phyloP scores from a whole-genome alignment of 441 rosid species.

The Pelargonium fulgidum region DNA sequence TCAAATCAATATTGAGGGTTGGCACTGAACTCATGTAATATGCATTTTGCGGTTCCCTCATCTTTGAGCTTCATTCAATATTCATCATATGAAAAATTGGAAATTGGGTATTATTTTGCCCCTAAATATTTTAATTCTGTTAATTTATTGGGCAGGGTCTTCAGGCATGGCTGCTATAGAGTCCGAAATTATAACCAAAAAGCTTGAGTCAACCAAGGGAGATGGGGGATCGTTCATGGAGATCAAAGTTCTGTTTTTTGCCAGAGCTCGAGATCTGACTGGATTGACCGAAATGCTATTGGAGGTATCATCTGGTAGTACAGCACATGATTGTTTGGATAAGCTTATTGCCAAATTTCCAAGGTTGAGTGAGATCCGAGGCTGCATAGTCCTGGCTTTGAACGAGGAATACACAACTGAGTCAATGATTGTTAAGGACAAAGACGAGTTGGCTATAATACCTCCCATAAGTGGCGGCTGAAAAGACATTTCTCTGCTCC shows the following conservation, averaged over 20 bases:
- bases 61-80: background rate
- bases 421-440: constrained; percentile 45
- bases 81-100: background rate
- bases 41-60: background rate
- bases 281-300: constrained; percentile 46
- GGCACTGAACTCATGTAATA: background rate
- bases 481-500: too few species aligned
- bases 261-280: constrained; percentile 73
- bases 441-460: constrained; percentile 79
- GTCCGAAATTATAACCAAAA: constrained; percentile 16
- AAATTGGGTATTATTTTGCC: constrained; percentile 7
- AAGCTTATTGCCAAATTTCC: constrained; percentile 57
- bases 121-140: constrained; percentile 11
- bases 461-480: constrained; percentile 95
- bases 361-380: constrained; percentile 50
- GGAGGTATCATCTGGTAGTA: constrained; percentile 53
- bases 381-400: constrained; percentile 70
- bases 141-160: background rate
- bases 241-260: constrained; percentile 71
- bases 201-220: background rate
- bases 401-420: constrained; percentile 77
- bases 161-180: constrained; percentile 23
- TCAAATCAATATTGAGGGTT: background rate
- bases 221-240: constrained; percentile 28
- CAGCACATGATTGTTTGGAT: constrained; percentile 58